Evolutionary conservation across 1,284 basidiomycete genomes (phyloP).

Genomic region (Sanghuangporus baumii): DNA sequence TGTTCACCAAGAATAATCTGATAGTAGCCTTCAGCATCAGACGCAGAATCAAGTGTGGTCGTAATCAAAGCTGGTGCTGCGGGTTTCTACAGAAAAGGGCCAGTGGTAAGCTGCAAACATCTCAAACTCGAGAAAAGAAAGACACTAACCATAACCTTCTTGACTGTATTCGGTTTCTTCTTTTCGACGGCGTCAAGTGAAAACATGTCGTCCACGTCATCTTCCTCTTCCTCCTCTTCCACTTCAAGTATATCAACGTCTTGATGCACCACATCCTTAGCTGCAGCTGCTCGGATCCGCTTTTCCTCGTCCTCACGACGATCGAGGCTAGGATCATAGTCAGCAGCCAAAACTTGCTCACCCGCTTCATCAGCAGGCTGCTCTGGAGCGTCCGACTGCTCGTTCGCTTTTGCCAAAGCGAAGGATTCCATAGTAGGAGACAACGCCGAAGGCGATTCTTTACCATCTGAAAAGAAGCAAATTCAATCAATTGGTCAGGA

Average conservation of each 20-base stretch:
- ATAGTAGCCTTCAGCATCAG: slow-evolving; percentile 95
- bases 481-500: slow-evolving; percentile 3
- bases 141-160: slow-evolving; percentile 44
- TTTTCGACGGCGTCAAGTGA: slow-evolving; percentile 55
- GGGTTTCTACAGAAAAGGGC: slow-evolving; percentile 36
- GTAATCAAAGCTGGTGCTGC: slow-evolving; percentile 60
- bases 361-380: slow-evolving; percentile 43
- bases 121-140: not conserved
- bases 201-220: slow-evolving; percentile 89
- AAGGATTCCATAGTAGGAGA: slow-evolving; percentile 53
- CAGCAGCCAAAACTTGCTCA: slow-evolving; percentile 82
- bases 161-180: slow-evolving; percentile 57
- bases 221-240: slow-evolving; percentile 57
- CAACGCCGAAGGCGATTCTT: slow-evolving; percentile 43
- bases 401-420: slow-evolving; percentile 55
- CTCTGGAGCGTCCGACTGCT: slow-evolving; percentile 32
- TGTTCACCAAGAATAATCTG: slow-evolving; percentile 92
- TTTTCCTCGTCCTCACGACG: slow-evolving; percentile 75
- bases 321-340: slow-evolving; percentile 88
- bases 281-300: slow-evolving; percentile 43
- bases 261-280: slow-evolving; percentile 31
- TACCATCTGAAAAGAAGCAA: slow-evolving; percentile 32
- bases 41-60: slow-evolving; percentile 65
- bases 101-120: not conserved
- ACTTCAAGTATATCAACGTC: slow-evolving; percentile 57